Evolutionary conservation across 108 stramenopile genomes (phyloP).

Genomic region (Chaetoceros muelleri): DNA sequence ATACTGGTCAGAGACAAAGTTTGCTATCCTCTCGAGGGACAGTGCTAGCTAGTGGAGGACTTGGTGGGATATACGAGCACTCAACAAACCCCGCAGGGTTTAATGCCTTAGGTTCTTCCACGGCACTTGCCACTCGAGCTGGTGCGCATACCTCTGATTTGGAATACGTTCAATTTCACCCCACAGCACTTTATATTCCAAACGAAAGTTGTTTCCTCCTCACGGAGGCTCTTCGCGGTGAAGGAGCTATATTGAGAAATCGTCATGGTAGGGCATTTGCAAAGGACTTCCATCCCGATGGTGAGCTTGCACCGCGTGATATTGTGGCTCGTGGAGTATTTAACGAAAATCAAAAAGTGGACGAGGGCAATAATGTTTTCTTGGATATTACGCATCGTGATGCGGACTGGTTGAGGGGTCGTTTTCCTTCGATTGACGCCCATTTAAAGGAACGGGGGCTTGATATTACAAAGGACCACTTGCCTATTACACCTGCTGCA

Average conservation of each 20-base stretch:
- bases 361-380: slow-evolving; percentile 35
- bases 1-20: slow-evolving; percentile 17
- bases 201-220: slow-evolving; percentile 83
- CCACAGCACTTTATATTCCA: slow-evolving; percentile 79
- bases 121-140: slow-evolving; percentile 63
- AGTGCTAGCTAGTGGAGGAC: slow-evolving; percentile 82
- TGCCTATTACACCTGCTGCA: slow-evolving; percentile 87
- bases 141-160: slow-evolving; percentile 62
- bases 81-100: slow-evolving; percentile 87
- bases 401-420: slow-evolving; percentile 54
- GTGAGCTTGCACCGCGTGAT: slow-evolving; percentile 90
- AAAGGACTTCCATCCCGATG: slow-evolving; percentile 73
- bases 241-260: slow-evolving; percentile 83
- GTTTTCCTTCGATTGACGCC: slow-evolving; percentile 80
- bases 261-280: slow-evolving; percentile 67
- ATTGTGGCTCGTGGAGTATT: slow-evolving; percentile 89
- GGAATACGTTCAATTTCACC: slow-evolving; percentile 96
- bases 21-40: slow-evolving; percentile 57
- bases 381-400: slow-evolving; percentile 87
- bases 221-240: slow-evolving; percentile 88
- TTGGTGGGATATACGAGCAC: slow-evolving; percentile 88
- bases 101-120: slow-evolving; percentile 85
- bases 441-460: slow-evolving; percentile 37
- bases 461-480: slow-evolving; percentile 66
- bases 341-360: slow-evolving; percentile 47